Evolutionary conservation across 108 stramenopile genomes (phyloP), one percentile per base, ranked within the genome.

Genomic region (Pseudonitzschia multiseries): DNA sequence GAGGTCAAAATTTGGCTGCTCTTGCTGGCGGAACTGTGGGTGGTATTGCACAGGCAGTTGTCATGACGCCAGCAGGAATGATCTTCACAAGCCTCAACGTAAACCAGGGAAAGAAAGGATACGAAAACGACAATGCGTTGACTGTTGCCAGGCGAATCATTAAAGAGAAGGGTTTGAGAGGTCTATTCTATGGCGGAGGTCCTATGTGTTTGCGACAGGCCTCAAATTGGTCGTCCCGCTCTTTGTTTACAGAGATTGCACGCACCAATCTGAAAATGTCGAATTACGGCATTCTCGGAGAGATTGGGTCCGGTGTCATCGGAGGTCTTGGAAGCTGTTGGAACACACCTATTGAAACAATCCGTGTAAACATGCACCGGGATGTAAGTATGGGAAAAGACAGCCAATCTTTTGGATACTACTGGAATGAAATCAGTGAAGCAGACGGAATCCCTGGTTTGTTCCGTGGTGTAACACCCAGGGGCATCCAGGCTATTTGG

Each of bases 311-410:
- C 3, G 87, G 87, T 15, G 57, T 81, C 10, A 67, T 87, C 50
- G 83, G 80, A 8, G 87, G 87, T 24, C 33, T 84, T 21, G 81
- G 78, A 42, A 80, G 79, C 57, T 81, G 78, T 48, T 87, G 87
- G 84, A 87, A 87, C 65, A 84, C 87, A 1, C 84, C 84, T 12
- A 79, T 87, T 48, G 87, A 87, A 74, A 81, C 77, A 14, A 69
- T 84, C 33, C 75, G 87, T 24, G 81, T 84, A 9, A 21, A 72
- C 29, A 78, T 74, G 73, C 82, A 83, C 62, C 41, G 62, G 15
- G 78, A 83, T 68, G 75, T 78, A 3, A 80, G 74, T 42, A 31
- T 21, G 21, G 76, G 83, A 24, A 73, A 73, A n/a, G 70, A 56
- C 14, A 50, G 46, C 32, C 53, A 52, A 29, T 22, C 73, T 22